Conservation (phyloP, 305 asterid species). For the Plantago coronopus region DNA sequence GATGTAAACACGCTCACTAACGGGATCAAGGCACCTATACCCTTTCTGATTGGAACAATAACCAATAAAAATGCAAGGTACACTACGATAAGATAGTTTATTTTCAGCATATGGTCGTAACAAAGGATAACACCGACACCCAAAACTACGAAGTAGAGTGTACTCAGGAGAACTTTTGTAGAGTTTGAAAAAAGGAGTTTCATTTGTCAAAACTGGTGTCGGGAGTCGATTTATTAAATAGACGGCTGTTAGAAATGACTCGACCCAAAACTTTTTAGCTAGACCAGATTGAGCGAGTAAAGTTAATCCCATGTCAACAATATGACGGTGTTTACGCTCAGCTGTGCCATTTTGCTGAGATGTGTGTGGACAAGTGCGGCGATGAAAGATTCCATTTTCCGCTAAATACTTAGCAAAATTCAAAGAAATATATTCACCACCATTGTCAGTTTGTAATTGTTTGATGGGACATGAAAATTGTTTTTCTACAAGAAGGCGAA, state of each 20-base stretch:
- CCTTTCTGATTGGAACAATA: no score
- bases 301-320: not conserved
- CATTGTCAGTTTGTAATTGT: not conserved
- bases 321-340: constrained; percentile 3
- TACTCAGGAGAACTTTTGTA: not conserved
- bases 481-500: not conserved
- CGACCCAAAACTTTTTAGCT: not conserved
- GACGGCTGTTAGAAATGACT: not conserved
- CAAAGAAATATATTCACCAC: not conserved
- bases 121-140: not conserved
- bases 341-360: constrained; percentile 5
- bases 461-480: not conserved
- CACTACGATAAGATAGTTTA: not conserved
- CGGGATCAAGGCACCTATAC: no score
- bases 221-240: not conserved
- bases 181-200: not conserved
- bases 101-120: not conserved
- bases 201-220: not conserved
- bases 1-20: no score
- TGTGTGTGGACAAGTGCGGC: not conserved
- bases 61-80: not conserved
- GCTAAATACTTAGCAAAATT: not conserved
- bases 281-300: constrained; percentile 3
- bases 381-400: not conserved
- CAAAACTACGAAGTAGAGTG: not conserved